Evolutionary conservation across 2,329 filamentous ascomycete genomes (phyloP).

Genomic region (Fusarium compactum): DNA sequence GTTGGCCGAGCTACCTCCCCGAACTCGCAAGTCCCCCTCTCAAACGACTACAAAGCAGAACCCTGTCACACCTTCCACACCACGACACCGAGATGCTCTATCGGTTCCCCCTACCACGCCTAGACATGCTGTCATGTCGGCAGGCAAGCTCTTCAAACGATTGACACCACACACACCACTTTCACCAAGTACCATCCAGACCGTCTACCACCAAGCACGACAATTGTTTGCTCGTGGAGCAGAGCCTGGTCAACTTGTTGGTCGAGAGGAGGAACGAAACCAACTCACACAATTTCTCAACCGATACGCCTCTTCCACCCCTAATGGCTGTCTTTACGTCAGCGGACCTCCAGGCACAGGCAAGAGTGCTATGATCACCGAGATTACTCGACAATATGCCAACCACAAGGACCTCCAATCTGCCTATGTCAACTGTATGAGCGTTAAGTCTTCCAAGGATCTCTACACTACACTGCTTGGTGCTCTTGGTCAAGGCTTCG

Average conservation of each 20-base stretch:
- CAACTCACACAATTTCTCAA: conserved; percentile 78
- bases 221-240: conserved; percentile 87
- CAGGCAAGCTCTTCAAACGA: conserved; percentile 80
- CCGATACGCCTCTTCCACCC: conserved; percentile 68
- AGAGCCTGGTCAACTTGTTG: conserved; percentile 79
- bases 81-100: conserved; percentile 83
- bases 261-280: conserved; percentile 75
- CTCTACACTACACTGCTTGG: conserved; percentile 84
- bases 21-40: conserved; percentile 47
- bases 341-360: conserved; percentile 96
- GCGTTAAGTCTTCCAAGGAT: conserved; percentile 88
- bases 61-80: conserved; percentile 77
- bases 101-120: conserved; percentile 81
- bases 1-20: conserved; percentile 52
- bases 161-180: conserved; percentile 81
- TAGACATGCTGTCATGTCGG: conserved; percentile 83
- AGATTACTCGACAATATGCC: conserved; percentile 74
- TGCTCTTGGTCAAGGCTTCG: conserved; percentile 70
- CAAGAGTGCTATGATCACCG: conserved; percentile 92
- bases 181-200: conserved; percentile 76
- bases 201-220: conserved; percentile 87
- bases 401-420: conserved; percentile 69
- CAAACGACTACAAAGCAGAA: conserved; percentile 55
- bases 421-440: conserved; percentile 96
- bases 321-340: conserved; percentile 89